These are phyloP conservation scores for Magnaporthiopsis poae DNA, from an alignment of 2,329 filamentous ascomycete species.

Conservation along the genomic window DNA sequence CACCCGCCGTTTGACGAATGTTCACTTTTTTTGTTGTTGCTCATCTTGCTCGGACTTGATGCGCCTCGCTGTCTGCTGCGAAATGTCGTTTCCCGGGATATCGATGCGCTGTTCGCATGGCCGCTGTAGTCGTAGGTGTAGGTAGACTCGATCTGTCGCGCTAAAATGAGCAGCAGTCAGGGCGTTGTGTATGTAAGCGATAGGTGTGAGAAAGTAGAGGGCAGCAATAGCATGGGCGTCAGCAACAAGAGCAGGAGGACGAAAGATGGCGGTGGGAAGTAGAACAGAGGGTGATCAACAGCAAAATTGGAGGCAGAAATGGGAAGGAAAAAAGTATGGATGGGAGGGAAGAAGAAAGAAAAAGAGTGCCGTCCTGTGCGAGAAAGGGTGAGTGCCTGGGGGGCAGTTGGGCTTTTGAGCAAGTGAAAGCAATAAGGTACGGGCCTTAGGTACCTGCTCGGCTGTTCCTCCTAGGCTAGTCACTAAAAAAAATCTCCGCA, in stretches of 20 bases:
- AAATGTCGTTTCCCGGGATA: neutral
- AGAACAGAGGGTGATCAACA: slow-evolving; percentile 4
- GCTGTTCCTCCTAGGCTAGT: slow-evolving; percentile 5
- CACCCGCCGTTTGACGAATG: neutral
- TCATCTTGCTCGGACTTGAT: neutral
- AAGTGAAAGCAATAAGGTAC: slow-evolving; percentile 13
- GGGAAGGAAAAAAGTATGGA: slow-evolving; percentile 11
- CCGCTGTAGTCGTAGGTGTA: neutral
- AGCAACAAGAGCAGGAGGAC: neutral
- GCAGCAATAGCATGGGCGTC: neutral
- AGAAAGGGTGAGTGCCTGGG: slow-evolving; percentile 20
- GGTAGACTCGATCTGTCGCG: neutral
- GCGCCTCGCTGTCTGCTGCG: neutral
- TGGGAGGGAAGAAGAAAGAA: slow-evolving; percentile 12
- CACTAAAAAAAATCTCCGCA: slow-evolving; percentile 11
- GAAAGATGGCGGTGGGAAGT: neutral
- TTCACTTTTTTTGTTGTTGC: neutral
- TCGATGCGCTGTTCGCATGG: neutral
- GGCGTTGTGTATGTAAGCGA: slow-evolving; percentile 6
- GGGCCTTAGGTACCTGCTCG: slow-evolving; percentile 17
- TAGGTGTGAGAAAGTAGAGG: neutral
- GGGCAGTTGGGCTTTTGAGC: slow-evolving; percentile 22
- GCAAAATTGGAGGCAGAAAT: neutral
- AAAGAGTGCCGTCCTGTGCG: slow-evolving; percentile 16
- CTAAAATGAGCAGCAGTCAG: neutral